A percentile compares a stretch with the other conserved stretches of the same genome.
Conservation (phyloP, 768 basidiomycete species). For the Xanthoconium stramineum region DNA sequence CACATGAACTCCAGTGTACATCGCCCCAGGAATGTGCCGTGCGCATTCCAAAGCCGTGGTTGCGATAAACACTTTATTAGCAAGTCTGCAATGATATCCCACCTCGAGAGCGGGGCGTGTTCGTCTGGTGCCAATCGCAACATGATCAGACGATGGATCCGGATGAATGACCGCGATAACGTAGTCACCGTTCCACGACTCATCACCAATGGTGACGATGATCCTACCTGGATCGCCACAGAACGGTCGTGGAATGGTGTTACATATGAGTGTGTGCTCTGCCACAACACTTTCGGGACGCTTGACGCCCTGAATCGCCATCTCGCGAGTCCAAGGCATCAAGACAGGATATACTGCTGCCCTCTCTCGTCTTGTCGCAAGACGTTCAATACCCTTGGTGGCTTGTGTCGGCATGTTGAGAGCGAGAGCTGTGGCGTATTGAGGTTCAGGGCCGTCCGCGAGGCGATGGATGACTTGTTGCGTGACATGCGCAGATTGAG, state of each 20-base stretch:
- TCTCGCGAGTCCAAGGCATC: slow-evolving; percentile 58
- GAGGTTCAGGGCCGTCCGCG: slow-evolving; percentile 42
- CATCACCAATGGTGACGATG: slow-evolving; percentile 30
- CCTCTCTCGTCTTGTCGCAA: slow-evolving; percentile 42
- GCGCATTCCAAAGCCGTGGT: slow-evolving; percentile 32
- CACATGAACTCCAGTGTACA: slow-evolving; percentile 58
- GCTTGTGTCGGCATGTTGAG: slow-evolving; percentile 62
- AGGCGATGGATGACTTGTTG: slow-evolving; percentile 6
- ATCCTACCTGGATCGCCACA: slow-evolving; percentile 28
- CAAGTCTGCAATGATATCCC: slow-evolving; percentile 52
- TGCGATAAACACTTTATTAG: slow-evolving; percentile 67
- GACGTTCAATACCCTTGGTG: slow-evolving; percentile 53
- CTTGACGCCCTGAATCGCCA: slow-evolving; percentile 57
- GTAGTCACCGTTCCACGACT: slow-evolving; percentile 59
- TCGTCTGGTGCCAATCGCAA: slow-evolving; percentile 44
- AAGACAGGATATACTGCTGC: slow-evolving; percentile 53
- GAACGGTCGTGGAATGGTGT: slow-evolving; percentile 39
- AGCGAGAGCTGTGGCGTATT: slow-evolving; percentile 55
- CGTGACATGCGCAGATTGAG: slow-evolving; percentile 3
- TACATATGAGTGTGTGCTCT: slow-evolving; percentile 64
- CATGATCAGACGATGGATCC: slow-evolving; percentile 36
- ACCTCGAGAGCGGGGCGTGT: slow-evolving; percentile 63
- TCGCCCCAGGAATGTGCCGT: slow-evolving; percentile 34
- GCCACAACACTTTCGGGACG: slow-evolving; percentile 40
- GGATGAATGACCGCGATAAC: slow-evolving; percentile 41